phyloP scores from a whole-genome alignment of 768 basidiomycete species.

The Russula sp. region DNA sequence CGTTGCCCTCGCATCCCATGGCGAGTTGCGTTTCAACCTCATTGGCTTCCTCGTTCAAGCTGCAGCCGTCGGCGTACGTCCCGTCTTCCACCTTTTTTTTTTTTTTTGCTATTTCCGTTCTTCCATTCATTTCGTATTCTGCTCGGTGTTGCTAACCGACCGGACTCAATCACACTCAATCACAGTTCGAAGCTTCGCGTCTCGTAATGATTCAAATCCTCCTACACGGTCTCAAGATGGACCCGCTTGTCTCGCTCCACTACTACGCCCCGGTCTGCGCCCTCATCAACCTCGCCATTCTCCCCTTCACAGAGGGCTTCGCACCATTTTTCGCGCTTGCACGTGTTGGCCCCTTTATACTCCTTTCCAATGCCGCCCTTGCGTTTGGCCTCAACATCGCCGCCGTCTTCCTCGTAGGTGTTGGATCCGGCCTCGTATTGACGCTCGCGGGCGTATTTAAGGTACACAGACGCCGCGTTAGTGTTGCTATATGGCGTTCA shows the following conservation, averaged over 20 bases:
- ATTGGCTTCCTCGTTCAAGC: conserved; percentile 87
- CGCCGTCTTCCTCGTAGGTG: conserved; percentile 90
- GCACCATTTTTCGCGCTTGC: conserved; percentile 76
- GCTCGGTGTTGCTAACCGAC: neutral
- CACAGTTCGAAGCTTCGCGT: conserved; percentile 86
- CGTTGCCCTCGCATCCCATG: conserved; percentile 85
- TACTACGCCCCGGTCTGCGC: conserved; percentile 98
- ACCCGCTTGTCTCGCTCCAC: conserved; percentile 91
- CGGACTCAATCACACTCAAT: neutral
- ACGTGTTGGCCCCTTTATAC: conserved; percentile 51
- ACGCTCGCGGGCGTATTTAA: conserved; percentile 95
- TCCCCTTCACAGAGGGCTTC: conserved; percentile 91
- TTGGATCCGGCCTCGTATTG: conserved; percentile 81
- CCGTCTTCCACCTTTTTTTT: neutral
- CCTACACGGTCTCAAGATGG: conserved; percentile 95
- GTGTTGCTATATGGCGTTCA: neutral
- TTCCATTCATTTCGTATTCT: neutral
- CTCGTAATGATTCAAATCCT: conserved; percentile 96
- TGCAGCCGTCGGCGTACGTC: conserved; percentile 75
- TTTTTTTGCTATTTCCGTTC: too few species aligned
- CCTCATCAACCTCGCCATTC: conserved; percentile 73
- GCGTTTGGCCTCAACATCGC: conserved; percentile 91
- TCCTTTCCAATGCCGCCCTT: conserved; percentile 79
- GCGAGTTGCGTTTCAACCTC: conserved; percentile 82
- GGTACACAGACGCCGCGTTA: conserved; percentile 41